Percentiles rank a stretch among this genome's conserved stretches.
phyloP scores from a whole-genome alignment of 805 yeast species.

The Saccharomycopsis microspora region DNA sequence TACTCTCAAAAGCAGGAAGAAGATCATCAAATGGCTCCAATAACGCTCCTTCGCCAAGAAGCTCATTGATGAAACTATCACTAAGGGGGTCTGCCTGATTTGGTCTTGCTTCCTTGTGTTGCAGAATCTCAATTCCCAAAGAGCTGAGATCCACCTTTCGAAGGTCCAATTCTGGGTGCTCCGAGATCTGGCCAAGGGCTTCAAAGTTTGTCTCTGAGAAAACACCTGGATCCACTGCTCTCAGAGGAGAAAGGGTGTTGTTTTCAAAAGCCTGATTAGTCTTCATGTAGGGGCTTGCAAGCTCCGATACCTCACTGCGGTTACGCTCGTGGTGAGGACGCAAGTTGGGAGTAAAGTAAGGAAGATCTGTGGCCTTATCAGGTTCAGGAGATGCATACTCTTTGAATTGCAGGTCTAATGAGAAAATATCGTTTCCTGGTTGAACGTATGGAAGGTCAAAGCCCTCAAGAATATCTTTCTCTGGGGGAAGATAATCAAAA shows the following conservation, averaged over 20 bases:
- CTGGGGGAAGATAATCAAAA: neutral
- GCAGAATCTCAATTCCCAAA: constrained; percentile 10
- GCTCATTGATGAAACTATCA: constrained; percentile 15
- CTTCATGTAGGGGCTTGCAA: constrained; percentile 13
- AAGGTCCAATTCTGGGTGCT: neutral
- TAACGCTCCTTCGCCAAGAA: too few species aligned
- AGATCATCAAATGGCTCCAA: too few species aligned
- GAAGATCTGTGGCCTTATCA: neutral
- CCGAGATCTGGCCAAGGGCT: neutral
- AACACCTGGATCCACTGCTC: too few species aligned
- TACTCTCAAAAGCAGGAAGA: too few species aligned
- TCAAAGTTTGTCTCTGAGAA: neutral
- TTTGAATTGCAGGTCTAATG: neutral
- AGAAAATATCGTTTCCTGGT: neutral
- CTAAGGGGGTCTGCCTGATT: constrained; percentile 1
- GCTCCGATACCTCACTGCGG: constrained; percentile 14
- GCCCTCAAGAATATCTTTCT: constrained; percentile 25
- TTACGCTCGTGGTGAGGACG: constrained; percentile 11
- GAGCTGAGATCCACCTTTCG: constrained; percentile 1
- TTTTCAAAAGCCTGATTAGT: neutral
- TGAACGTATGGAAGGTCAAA: constrained; percentile 22
- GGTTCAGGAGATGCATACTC: too few species aligned
- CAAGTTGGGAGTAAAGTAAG: constrained; percentile 1
- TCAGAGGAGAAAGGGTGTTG: too few species aligned
- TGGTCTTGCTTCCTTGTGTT: constrained; percentile 2